Conservation (phyloP, 805 yeast species). For the Wickerhamiella bombiphila region DNA sequence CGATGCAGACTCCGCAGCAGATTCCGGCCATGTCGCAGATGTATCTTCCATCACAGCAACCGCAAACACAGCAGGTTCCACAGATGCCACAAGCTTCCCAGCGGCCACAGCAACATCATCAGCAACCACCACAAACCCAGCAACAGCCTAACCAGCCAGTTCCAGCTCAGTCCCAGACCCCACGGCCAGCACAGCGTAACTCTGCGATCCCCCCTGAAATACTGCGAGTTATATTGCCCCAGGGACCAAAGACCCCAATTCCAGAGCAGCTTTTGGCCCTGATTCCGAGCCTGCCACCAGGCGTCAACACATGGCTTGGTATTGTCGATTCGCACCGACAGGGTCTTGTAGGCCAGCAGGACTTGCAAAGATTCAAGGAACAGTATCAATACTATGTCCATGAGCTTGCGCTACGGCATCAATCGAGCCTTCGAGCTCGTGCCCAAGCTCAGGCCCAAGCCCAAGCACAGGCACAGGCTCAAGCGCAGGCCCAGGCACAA, state of each 20-base stretch:
- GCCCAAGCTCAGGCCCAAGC: conserved; percentile 12
- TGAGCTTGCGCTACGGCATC: conserved; percentile 12
- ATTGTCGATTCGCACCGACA: conserved; percentile 38
- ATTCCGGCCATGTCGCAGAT: not conserved
- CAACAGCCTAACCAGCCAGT: conserved; percentile 7
- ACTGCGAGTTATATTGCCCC: conserved; percentile 13
- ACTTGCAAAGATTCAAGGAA: conserved; percentile 19
- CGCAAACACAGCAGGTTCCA: conserved; percentile 7
- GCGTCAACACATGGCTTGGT: conserved; percentile 68
- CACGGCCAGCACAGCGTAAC: conserved; percentile 4
- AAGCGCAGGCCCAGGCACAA: conserved; percentile 6
- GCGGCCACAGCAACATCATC: conserved; percentile 12
- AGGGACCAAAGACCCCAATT: conserved; percentile 40
- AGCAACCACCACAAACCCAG: conserved; percentile 12
- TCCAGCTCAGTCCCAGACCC: conserved; percentile 3
- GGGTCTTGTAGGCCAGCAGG: conserved; percentile 17
- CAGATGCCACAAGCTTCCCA: conserved; percentile 14
- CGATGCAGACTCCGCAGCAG: not conserved
- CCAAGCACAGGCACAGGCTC: conserved; percentile 4
- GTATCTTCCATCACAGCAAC: not conserved
- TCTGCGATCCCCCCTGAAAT: conserved; percentile 6
- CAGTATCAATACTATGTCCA: conserved; percentile 19
- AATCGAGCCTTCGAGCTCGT: conserved; percentile 13
- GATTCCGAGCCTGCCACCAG: conserved; percentile 66
- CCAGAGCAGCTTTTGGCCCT: conserved; percentile 51